Conservation (phyloP, 345 rosid species). For the Lumnitzera littorea region DNA sequence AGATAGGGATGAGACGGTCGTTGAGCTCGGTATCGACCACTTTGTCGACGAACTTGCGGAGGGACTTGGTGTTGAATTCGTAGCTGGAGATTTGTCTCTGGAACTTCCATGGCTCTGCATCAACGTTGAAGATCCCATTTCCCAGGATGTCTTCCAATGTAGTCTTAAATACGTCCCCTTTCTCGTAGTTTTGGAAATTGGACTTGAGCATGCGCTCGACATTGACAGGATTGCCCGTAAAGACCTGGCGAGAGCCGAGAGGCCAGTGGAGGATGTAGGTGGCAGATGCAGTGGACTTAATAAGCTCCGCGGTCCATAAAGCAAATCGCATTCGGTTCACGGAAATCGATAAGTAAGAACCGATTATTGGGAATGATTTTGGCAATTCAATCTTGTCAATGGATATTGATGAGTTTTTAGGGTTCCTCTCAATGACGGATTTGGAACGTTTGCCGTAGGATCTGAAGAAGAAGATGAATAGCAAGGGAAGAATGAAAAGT, state of each 20-base stretch:
- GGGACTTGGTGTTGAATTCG: conserved; percentile 59
- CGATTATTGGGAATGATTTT: conserved; percentile 42
- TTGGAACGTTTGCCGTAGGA: no score
- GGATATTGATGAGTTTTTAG: no score
- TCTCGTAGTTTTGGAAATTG: conserved; percentile 37
- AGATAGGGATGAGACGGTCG: conserved; percentile 40
- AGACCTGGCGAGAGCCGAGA: conserved; percentile 16
- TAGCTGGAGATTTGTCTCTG: conserved; percentile 62
- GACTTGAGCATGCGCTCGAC: conserved; percentile 56
- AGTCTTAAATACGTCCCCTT: conserved; percentile 22
- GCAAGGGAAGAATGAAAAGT: no score
- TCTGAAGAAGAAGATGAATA: no score
- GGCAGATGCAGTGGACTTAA: conserved; percentile 35
- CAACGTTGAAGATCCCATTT: conserved; percentile 50
- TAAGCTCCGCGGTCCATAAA: conserved; percentile 40
- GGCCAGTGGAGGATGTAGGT: conserved; percentile 29
- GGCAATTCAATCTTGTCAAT: conserved; percentile 8
- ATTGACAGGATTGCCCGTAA: conserved; percentile 52
- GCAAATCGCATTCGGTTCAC: conserved; percentile 25
- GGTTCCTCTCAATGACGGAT: no score
- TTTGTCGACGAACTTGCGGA: conserved; percentile 44
- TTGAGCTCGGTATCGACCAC: conserved; percentile 24
- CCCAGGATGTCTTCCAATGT: conserved; percentile 49
- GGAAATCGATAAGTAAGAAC: conserved; percentile 20
- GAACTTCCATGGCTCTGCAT: conserved; percentile 55